A percentile compares a stretch with the other conserved stretches of the same genome.
These are phyloP conservation scores for Phycomyces blakesleeanus DNA, from an alignment of 192 early-diverging fungal species.

Conservation along the genomic window DNA sequence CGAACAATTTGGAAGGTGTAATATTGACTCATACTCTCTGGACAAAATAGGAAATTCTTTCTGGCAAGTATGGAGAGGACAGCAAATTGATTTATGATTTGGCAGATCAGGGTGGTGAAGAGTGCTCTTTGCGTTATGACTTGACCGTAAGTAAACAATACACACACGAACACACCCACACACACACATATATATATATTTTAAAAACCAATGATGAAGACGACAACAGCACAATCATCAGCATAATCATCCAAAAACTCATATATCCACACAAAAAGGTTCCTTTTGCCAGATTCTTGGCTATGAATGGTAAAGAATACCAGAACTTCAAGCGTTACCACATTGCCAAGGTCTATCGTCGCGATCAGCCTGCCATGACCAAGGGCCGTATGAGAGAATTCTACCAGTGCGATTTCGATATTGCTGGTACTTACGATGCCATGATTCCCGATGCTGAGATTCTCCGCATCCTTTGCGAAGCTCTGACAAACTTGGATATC, in stretches of 20 bases:
- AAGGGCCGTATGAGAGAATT: conserved; percentile 98
- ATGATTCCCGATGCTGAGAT: conserved; percentile 96
- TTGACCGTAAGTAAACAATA: conserved; percentile 62
- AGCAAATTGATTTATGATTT: conserved; percentile 97
- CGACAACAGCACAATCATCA: too few species aligned
- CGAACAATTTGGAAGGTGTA: too few species aligned
- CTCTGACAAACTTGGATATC: conserved; percentile 75
- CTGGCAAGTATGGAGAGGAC: conserved; percentile 97
- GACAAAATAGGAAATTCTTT: conserved; percentile 78
- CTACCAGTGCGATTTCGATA: conserved; percentile 97
- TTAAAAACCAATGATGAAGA: too few species aligned
- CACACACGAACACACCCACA: too few species aligned
- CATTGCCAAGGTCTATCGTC: conserved; percentile 96
- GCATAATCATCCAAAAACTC: too few species aligned
- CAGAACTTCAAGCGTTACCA: conserved; percentile 94
- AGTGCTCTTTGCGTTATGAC: conserved; percentile 93
- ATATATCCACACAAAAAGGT: conserved; percentile 34
- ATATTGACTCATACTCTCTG: neutral
- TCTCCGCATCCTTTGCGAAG: conserved; percentile 75
- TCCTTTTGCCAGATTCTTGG: conserved; percentile 93
- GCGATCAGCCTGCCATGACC: conserved; percentile 96
- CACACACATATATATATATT: too few species aligned
- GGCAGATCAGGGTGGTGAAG: conserved; percentile 93
- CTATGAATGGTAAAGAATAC: conserved; percentile 75
- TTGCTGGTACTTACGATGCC: conserved; percentile 87